Evolutionary conservation across 83 land plant genomes (phyloP).

Genomic region (Isoetes engelmannii): DNA sequence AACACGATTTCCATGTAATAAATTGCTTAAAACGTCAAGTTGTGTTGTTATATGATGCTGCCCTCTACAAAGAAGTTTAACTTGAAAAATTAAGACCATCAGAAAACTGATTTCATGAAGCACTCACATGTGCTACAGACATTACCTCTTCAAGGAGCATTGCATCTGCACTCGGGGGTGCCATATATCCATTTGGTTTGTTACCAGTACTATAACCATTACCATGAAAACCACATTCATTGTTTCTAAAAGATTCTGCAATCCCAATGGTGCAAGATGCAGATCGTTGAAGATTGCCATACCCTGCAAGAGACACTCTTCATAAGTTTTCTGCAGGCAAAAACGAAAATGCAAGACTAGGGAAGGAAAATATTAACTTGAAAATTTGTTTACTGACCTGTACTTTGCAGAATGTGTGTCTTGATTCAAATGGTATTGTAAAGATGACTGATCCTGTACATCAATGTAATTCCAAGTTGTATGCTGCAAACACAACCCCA

Average conservation of each 20-base stretch:
- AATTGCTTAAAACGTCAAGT: conserved; percentile 16
- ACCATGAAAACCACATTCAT: background rate
- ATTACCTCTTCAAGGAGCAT: conserved; percentile 9
- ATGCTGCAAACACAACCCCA: no score
- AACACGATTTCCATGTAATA: conserved; percentile 13
- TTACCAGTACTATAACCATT: conserved; percentile 1
- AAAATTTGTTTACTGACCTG: no score
- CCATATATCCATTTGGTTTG: background rate
- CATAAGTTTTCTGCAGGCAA: no score
- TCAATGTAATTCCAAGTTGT: no score
- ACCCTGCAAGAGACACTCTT: conserved; percentile 3
- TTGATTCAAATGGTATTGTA: no score
- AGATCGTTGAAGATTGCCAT: conserved; percentile 9
- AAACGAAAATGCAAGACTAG: no score
- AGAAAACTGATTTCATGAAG: background rate
- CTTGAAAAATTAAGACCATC: conserved; percentile 13
- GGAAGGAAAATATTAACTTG: no score
- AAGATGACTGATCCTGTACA: no score
- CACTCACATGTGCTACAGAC: background rate
- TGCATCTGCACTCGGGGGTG: background rate
- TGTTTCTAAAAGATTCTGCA: conserved; percentile 24
- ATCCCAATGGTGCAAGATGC: background rate
- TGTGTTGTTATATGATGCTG: conserved; percentile 26
- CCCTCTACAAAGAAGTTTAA: conserved; percentile 16
- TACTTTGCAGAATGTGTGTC: no score